A percentile compares a stretch with the other conserved stretches of the same genome.
Conservation (phyloP, 106 monocot species). For the Dioscorea dumetorum region DNA sequence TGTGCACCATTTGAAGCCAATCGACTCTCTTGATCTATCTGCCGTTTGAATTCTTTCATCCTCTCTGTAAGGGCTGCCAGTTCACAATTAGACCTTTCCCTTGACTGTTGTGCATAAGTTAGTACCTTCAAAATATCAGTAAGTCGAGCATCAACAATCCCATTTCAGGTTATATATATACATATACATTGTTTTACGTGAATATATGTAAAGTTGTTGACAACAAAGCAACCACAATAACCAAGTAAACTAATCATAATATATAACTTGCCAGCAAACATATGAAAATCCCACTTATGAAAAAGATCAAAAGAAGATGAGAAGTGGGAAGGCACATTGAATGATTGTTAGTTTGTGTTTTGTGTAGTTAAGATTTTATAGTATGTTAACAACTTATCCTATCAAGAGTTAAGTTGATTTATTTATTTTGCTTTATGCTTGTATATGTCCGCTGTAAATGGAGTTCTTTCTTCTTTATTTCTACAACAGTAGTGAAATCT, state of each 20-base stretch:
- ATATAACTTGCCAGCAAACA: no score
- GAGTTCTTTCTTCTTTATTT: background rate
- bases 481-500: no score
- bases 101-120: constrained; percentile 97
- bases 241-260: no score
- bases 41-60: constrained; percentile 96
- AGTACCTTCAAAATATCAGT: constrained; percentile 56
- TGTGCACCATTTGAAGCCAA: constrained; percentile 62
- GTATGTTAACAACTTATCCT: no score
- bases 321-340: no score
- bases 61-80: constrained; percentile 80
- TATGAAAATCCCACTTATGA: no score
- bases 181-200: background rate
- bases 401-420: background rate
- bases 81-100: constrained; percentile 94
- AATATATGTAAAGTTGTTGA: background rate
- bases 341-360: no score
- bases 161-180: background rate
- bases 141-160: constrained; percentile 2
- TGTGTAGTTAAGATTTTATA: no score
- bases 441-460: background rate
- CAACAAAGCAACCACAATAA: no score
- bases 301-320: no score
- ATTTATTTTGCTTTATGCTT: background rate
- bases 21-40: constrained; percentile 82